Percentiles rank a stretch among this genome's conserved stretches.
phyloP scores from a whole-genome alignment of 2,329 filamentous ascomycete species.

The Diaporthe citriasiana region DNA sequence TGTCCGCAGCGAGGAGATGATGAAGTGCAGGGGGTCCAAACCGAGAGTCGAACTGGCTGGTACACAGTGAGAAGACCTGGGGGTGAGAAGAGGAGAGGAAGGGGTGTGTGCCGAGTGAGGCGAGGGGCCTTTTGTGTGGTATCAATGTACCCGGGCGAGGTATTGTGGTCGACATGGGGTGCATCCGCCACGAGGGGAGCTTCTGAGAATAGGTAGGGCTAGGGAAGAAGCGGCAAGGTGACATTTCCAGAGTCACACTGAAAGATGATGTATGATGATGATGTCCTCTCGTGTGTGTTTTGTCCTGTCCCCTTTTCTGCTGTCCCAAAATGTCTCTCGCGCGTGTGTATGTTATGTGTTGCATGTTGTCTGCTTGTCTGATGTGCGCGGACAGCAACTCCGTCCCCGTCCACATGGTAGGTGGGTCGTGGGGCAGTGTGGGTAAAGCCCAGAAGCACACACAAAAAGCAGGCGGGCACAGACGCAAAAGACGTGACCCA shows the following conservation, averaged over 20 bases:
- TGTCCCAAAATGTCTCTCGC: not conserved
- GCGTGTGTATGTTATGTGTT: not conserved
- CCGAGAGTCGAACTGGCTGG: not conserved
- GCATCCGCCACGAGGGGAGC: conserved; percentile 30
- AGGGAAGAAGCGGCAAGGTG: conserved; percentile 14
- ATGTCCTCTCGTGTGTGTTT: conserved; percentile 1
- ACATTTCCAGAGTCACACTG: conserved; percentile 4
- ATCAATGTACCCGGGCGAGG: conserved; percentile 11
- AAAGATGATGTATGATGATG: not conserved
- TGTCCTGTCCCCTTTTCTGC: not conserved
- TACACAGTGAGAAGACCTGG: not conserved
- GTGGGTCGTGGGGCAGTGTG: conserved; percentile 29
- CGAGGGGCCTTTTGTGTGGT: conserved; percentile 24
- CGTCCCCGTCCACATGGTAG: conserved; percentile 17
- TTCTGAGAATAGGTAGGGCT: conserved; percentile 18
- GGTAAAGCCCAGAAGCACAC: conserved; percentile 19
- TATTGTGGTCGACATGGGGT: not conserved
- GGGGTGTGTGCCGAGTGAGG: not conserved
- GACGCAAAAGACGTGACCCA: conserved; percentile 1
- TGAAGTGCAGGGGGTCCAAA: conserved; percentile 24
- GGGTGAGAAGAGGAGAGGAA: not conserved
- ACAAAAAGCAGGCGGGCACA: not conserved
- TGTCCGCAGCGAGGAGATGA: conserved; percentile 22
- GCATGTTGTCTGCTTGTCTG: not conserved
- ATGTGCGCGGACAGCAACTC: conserved; percentile 19